These are phyloP conservation scores for Leucocoprinus birnbaumii DNA, from an alignment of 768 basidiomycete genomes.

Conservation along the genomic window DNA sequence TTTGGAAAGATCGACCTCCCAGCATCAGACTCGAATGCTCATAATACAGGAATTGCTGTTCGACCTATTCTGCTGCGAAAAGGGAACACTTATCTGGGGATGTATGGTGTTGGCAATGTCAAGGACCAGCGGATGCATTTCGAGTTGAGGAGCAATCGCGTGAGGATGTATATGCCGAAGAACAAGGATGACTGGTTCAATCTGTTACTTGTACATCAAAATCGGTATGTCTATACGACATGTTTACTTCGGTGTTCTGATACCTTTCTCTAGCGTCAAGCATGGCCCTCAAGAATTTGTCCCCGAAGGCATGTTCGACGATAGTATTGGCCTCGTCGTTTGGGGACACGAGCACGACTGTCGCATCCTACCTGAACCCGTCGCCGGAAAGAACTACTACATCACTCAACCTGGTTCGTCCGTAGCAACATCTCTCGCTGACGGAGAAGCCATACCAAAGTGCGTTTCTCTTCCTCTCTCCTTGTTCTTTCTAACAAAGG, in stretches of 20 bases:
- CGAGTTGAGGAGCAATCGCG: constrained; percentile 89
- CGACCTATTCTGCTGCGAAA: constrained; percentile 89
- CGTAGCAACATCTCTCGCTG: constrained; percentile 90
- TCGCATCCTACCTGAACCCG: constrained; percentile 84
- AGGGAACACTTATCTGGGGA: constrained; percentile 80
- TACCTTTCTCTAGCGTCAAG: constrained; percentile 59
- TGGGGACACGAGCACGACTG: constrained; percentile 99
- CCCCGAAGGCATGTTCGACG: constrained; percentile 96
- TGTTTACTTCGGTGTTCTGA: neutral
- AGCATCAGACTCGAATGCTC: constrained; percentile 61
- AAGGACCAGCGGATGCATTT: constrained; percentile 97
- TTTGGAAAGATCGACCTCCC: constrained; percentile 96
- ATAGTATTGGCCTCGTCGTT: constrained; percentile 87
- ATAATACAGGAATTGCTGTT: constrained; percentile 76
- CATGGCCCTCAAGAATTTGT: constrained; percentile 94
- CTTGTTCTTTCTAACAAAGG: neutral
- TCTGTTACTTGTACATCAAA: constrained; percentile 90
- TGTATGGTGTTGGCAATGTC: constrained; percentile 96
- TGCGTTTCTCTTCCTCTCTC: constrained; percentile 27
- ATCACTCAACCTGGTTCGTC: constrained; percentile 95
- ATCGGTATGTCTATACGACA: constrained; percentile 56
- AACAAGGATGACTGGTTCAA: constrained; percentile 96
- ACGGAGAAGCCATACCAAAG: constrained; percentile 93
- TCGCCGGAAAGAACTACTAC: constrained; percentile 87
- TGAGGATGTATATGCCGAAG: constrained; percentile 94